Percentiles rank a stretch among this genome's conserved stretches.
These are phyloP conservation scores for Phanerochaete carnosa DNA, from an alignment of 768 basidiomycete genomes.

Conservation along the genomic window DNA sequence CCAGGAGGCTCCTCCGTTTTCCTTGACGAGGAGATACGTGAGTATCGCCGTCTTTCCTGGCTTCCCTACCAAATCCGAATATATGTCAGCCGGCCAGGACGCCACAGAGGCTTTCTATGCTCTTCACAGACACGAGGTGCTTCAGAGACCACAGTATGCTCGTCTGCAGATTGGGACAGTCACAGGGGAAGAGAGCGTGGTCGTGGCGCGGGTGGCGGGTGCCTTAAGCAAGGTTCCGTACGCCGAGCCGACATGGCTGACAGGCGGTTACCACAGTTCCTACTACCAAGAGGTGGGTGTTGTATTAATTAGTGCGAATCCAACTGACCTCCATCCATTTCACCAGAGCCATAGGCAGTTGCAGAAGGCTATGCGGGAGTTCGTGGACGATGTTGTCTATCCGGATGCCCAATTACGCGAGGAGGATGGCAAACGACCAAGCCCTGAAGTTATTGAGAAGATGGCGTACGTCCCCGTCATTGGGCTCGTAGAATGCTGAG, in stretches of 20 bases:
- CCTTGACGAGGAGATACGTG: conserved; percentile 74
- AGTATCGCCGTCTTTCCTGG: conserved; percentile 20
- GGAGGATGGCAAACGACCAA: conserved; percentile 87
- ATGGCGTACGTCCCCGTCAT: conserved; percentile 57
- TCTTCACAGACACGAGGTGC: conserved; percentile 83
- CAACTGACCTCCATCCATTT: conserved; percentile 7
- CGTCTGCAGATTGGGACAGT: conserved; percentile 76
- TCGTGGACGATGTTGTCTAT: conserved; percentile 67
- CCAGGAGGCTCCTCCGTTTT: conserved; percentile 81
- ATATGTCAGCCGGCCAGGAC: conserved; percentile 64
- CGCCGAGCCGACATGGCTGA: conserved; percentile 84
- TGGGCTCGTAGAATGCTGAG: not conserved
- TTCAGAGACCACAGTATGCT: conserved; percentile 69
- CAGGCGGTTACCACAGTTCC: conserved; percentile 64
- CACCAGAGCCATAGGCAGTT: conserved; percentile 57
- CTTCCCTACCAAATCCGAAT: not conserved
- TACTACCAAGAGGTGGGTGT: conserved; percentile 68
- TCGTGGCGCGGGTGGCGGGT: conserved; percentile 49
- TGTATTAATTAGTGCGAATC: not conserved
- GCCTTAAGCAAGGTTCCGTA: conserved; percentile 77
- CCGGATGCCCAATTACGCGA: conserved; percentile 56
- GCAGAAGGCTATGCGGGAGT: conserved; percentile 56
- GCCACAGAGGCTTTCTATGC: conserved; percentile 87
- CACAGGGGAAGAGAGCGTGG: conserved; percentile 54
- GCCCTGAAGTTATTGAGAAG: conserved; percentile 69